These are phyloP conservation scores for Sutorius eximius DNA, from an alignment of 1,284 basidiomycete genomes.

Conservation along the genomic window DNA sequence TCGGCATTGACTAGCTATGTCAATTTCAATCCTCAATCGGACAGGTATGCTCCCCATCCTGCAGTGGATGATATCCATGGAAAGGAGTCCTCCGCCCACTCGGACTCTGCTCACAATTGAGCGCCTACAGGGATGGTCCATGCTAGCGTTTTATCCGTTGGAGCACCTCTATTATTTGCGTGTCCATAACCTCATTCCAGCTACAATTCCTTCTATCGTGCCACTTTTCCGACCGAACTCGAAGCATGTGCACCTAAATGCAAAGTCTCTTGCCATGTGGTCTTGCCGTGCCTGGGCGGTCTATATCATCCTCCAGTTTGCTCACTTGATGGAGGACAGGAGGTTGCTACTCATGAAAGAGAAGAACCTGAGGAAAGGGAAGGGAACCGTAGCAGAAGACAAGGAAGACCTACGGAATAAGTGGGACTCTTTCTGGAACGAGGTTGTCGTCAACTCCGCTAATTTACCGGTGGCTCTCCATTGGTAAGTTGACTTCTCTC, in stretches of 20 bases:
- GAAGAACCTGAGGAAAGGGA: slow-evolving; percentile 56
- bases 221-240: slow-evolving; percentile 43
- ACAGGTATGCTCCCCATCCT: slow-evolving; percentile 73
- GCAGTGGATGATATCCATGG: slow-evolving; percentile 74
- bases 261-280: slow-evolving; percentile 56
- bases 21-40: neutral
- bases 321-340: slow-evolving; percentile 67
- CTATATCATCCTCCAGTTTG: slow-evolving; percentile 73
- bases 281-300: slow-evolving; percentile 76
- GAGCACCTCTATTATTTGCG: slow-evolving; percentile 77
- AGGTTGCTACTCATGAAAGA: slow-evolving; percentile 55
- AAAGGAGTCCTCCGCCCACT: slow-evolving; percentile 67
- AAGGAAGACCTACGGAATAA: slow-evolving; percentile 56
- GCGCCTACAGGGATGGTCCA: slow-evolving; percentile 79
- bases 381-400: slow-evolving; percentile 49
- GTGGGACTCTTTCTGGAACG: slow-evolving; percentile 73
- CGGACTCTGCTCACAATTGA: slow-evolving; percentile 72
- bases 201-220: slow-evolving; percentile 45
- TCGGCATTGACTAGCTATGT: neutral
- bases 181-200: slow-evolving; percentile 61
- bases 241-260: slow-evolving; percentile 46
- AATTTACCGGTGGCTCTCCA: slow-evolving; percentile 82
- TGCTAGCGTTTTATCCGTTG: slow-evolving; percentile 80
- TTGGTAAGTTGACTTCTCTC: slow-evolving; percentile 54
- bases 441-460: slow-evolving; percentile 70